phyloP scores from a whole-genome alignment of 1,139 yeast species.

The Chernovozyma aurita region DNA sequence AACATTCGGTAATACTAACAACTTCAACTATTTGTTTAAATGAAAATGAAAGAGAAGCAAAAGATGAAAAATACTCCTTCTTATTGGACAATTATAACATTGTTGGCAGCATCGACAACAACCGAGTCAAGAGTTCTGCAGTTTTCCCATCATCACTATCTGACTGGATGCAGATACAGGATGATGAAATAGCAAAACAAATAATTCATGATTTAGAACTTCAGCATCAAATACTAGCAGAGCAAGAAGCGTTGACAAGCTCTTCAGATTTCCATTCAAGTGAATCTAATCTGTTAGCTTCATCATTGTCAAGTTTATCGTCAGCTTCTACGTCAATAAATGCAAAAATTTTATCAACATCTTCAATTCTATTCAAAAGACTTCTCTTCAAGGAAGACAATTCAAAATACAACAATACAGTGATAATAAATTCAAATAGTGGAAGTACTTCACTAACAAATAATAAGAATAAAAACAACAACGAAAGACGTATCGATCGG shows the following conservation, averaged over 20 bases:
- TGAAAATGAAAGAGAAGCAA: constrained; percentile 4
- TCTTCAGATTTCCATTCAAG: constrained; percentile 16
- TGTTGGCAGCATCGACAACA: background rate
- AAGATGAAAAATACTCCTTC: constrained; percentile 6
- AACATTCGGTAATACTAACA: constrained; percentile 21
- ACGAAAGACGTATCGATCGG: background rate
- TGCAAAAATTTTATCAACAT: constrained; percentile 23
- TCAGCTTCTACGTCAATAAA: constrained; percentile 30
- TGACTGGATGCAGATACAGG: constrained; percentile 23
- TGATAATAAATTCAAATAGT: too few species aligned
- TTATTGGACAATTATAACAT: constrained; percentile 4
- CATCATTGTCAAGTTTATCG: constrained; percentile 33
- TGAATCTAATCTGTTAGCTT: constrained; percentile 27
- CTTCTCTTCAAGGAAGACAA: background rate
- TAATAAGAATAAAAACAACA: background rate
- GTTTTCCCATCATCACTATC: constrained; percentile 6
- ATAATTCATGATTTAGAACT: constrained; percentile 17
- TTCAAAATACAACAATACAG: background rate
- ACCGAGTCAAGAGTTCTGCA: background rate
- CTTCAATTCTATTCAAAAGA: constrained; percentile 30
- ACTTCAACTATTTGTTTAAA: constrained; percentile 15
- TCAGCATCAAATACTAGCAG: constrained; percentile 15
- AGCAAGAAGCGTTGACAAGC: constrained; percentile 17
- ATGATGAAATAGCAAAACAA: constrained; percentile 27
- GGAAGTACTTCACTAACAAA: background rate